Percentiles rank a stretch among this genome's conserved stretches.
Conservation (phyloP, 2,329 filamentous ascomycete species). For the Botrytis hyacinthi region DNA sequence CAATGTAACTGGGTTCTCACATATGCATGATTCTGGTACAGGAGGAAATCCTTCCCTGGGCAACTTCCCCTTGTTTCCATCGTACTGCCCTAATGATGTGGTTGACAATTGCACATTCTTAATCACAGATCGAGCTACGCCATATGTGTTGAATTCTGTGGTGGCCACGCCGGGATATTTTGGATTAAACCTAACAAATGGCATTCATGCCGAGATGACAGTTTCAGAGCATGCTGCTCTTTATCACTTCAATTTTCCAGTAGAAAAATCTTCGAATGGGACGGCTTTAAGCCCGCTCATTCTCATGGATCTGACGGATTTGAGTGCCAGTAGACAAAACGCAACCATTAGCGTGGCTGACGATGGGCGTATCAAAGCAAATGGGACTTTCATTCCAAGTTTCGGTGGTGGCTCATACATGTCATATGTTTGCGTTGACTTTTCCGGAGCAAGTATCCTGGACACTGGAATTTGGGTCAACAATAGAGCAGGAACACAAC, state of each 20-base stretch:
- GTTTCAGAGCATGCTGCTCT: slow-evolving; percentile 60
- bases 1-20: slow-evolving; percentile 51
- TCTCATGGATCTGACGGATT: slow-evolving; percentile 62
- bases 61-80: slow-evolving; percentile 48
- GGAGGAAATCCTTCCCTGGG: slow-evolving; percentile 47
- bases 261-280: slow-evolving; percentile 39
- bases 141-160: slow-evolving; percentile 47
- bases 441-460: slow-evolving; percentile 54
- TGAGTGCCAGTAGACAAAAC: slow-evolving; percentile 59
- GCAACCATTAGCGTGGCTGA: slow-evolving; percentile 54
- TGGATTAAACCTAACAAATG: slow-evolving; percentile 54
- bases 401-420: slow-evolving; percentile 61
- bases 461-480: slow-evolving; percentile 61
- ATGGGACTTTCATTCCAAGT: slow-evolving; percentile 59
- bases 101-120: slow-evolving; percentile 57
- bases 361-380: slow-evolving; percentile 61
- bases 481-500: slow-evolving; percentile 49
- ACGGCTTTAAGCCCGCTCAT: slow-evolving; percentile 51
- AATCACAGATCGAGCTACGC: slow-evolving; percentile 47
- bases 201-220: slow-evolving; percentile 64
- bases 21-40: slow-evolving; percentile 47
- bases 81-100: slow-evolving; percentile 46
- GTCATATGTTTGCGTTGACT: slow-evolving; percentile 66
- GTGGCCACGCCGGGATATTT: slow-evolving; percentile 64
- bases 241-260: slow-evolving; percentile 62